Evolutionary conservation across 352 stramenopile species (phyloP), one percentile per base, ranked within the genome.

Genomic region (Globisporangium irregulare): DNA sequence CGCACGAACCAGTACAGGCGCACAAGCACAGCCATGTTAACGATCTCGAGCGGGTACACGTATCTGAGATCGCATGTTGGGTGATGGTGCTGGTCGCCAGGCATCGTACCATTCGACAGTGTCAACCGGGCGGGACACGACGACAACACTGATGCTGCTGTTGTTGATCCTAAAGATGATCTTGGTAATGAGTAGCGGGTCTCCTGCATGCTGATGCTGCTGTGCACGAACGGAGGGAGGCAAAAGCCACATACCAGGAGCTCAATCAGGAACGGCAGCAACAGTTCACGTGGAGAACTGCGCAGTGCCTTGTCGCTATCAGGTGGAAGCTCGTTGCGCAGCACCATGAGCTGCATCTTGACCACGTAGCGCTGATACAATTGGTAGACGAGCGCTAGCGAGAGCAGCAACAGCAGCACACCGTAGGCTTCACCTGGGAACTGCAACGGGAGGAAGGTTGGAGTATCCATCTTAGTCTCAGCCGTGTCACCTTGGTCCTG

Each of bases 1-100:
- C 82, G 79, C n/a, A 72, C 72, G 61, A 87, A 73, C 77, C 81
- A 88, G 62, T 91, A 91, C 15, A 91, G 72, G 24, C 82, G 81
- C 32, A 83, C 59, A 32, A 91, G 62, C 24, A 88, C 81, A 20
- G 80, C 15, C 61, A 91, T 80, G 69, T 91, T 91, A 27, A 87
- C 48, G 6, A 91, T 80, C 70, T 91, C 82, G 29, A 87, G 57
- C 15, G 80, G 80, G 38, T 91, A 91, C 8, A 63, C 65, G 56
- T 91, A 91, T 14, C 69, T 64, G 10, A 91, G 68, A 0, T 74
- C 67, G 34, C 82, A 91, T n/a, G 61, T 51, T 7, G 62, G 70
- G 41, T 67, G 53, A 9, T 60, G 5, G 32, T 36, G 25, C 18
- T 50, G 27, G 7, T 15, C 20, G 20, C 20, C 56, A 32, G 25